Evolutionary conservation across 2,329 filamentous ascomycete genomes (phyloP), one percentile per base, ranked within the genome.

Genomic region (Aureobasidium sp.): DNA sequence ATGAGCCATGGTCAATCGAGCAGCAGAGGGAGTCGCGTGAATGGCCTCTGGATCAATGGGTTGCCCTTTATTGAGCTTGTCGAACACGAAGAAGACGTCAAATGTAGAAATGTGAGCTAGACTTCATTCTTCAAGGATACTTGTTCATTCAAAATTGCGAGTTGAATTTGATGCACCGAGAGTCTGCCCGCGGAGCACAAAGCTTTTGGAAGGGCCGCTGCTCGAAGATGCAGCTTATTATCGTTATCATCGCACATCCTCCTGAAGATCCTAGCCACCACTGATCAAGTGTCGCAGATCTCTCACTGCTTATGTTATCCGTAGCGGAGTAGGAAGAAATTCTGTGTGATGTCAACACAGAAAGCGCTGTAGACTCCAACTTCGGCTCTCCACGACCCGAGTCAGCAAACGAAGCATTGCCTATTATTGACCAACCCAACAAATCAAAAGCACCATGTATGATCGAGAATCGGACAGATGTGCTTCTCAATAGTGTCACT

Each of bases 341-440:
- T 37, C 21, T 25, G 44, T 25, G 44, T 27, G 21, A 37, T 48
- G 44, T 48, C 44, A 27, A 27, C 14, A 25, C 14, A 37, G 14
- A 5, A 17, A 14, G 41, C 30, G 32, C 30, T 48, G n/a, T 2
- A 14, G 11, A 27, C 24, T 50, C 16, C 34, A 30, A 35, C 35
- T 38, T 50, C 45, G 45, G 45, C 35, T 50, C 45, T 50, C 45
- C 45, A 39, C 32, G 34, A 24, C 45, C 45, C 41, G 41, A 22
- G 34, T 50, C 34, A 50, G 34, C 34, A 38, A n/a, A 22, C 35
- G 16, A 25, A 50, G 32, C 25, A 50, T 24, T 17, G n/a, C 16
- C 21, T 29, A 39, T 16, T 12, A 39, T 50, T 24, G 45, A 39
- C 30, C 16, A 21, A 25, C 45, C 16, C 45, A 50, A 50, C 34